Conservation (phyloP, 345 rosid genomes). For the Aegle marmelos region DNA sequence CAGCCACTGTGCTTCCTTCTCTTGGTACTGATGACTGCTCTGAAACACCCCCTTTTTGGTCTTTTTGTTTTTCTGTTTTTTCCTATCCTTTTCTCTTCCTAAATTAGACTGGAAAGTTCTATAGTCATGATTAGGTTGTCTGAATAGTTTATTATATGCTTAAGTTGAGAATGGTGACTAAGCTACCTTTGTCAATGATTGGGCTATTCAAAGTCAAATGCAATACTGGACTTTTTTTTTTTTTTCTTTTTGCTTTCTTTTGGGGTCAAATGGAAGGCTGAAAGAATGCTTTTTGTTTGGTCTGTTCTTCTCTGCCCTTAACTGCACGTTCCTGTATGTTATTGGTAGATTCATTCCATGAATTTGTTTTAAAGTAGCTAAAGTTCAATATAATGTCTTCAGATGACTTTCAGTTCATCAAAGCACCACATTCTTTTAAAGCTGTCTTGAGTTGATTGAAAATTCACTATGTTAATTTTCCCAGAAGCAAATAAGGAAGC, state of each 20-base stretch:
- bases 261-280: no score
- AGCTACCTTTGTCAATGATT: background rate
- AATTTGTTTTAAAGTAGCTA: background rate
- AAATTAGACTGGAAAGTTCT: background rate
- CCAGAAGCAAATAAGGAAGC: background rate
- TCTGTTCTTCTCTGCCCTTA: background rate
- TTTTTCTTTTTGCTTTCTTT: no score
- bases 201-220: background rate
- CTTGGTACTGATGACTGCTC: background rate
- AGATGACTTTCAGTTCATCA: background rate
- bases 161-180: background rate
- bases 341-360: background rate
- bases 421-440: background rate
- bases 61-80: background rate
- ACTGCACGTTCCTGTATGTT: background rate
- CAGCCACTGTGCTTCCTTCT: background rate
- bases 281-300: background rate
- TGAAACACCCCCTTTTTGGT: background rate
- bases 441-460: background rate
- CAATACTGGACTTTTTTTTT: no score
- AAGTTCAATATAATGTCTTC: background rate
- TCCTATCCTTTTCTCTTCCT: no score
- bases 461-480: background rate
- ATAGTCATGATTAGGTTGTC: background rate
- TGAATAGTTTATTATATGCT: background rate